phyloP scores from a whole-genome alignment of 2,329 filamentous ascomycete genomes.

The Pseudogymnoascus sp. region DNA sequence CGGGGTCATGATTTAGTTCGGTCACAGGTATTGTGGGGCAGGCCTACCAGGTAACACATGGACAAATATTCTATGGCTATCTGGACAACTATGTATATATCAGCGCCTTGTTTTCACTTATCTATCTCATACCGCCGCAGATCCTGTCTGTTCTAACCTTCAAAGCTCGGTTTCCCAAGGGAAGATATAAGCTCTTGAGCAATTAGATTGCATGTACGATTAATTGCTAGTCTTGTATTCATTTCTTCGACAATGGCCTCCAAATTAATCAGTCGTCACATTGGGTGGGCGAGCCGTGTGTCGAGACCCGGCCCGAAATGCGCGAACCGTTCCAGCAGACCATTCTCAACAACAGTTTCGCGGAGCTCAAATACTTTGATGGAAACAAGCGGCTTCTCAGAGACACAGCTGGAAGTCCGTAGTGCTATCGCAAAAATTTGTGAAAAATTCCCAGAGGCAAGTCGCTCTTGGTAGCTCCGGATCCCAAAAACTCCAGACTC shows the following conservation, averaged over 20 bases:
- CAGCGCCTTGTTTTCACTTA: background rate
- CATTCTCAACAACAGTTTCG: background rate
- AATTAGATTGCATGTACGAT: background rate
- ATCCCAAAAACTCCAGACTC: background rate
- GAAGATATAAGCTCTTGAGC: background rate
- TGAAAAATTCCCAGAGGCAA: constrained; percentile 56
- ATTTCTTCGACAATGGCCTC: background rate
- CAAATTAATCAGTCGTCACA: background rate
- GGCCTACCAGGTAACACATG: background rate
- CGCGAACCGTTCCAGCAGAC: background rate
- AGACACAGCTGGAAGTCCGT: constrained; percentile 65
- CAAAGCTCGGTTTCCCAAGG: background rate
- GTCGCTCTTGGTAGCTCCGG: constrained; percentile 7
- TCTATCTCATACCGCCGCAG: background rate
- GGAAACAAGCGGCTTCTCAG: constrained; percentile 66
- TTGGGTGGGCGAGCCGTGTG: background rate
- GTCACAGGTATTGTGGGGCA: background rate
- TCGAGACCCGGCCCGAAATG: background rate
- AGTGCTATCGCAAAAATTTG: constrained; percentile 65
- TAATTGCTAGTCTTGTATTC: constrained; percentile 12
- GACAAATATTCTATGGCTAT: background rate
- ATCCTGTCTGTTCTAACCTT: background rate
- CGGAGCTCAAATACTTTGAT: constrained; percentile 42
- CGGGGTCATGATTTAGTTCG: background rate
- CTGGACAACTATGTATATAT: background rate